Evolutionary conservation across 345 rosid genomes (phyloP).

Genomic region (Hibiscus mutabilis): DNA sequence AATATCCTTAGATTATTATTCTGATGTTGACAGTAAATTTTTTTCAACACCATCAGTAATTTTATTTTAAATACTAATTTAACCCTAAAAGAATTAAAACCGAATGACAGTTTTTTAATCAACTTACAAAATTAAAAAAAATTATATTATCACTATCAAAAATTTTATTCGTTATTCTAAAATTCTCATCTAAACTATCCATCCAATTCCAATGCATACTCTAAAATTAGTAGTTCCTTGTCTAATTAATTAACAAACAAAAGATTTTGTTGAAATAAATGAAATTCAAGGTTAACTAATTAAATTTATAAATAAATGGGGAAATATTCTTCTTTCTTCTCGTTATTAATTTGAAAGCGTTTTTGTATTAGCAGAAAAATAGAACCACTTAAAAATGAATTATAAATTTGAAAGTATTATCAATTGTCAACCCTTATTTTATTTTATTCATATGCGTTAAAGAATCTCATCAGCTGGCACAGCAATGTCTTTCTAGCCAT

Average conservation of each 20-base stretch:
- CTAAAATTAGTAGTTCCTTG: not conserved
- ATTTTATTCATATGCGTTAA: not conserved
- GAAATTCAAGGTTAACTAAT: not conserved
- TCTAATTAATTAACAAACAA: not conserved
- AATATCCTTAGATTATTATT: no score
- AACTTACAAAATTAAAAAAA: no score
- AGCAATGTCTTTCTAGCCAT: slow-evolving; percentile 19
- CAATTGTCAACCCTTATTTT: no score
- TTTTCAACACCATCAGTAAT: no score
- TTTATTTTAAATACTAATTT: no score
- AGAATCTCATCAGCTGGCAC: slow-evolving; percentile 21
- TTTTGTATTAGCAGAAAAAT: not conserved
- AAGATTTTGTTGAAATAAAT: not conserved
- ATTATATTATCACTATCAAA: no score
- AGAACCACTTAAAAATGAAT: not conserved
- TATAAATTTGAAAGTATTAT: not conserved
- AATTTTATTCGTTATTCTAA: not conserved
- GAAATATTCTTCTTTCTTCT: not conserved
- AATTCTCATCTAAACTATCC: not conserved
- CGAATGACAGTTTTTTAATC: no score
- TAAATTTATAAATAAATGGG: not conserved
- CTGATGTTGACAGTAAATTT: no score
- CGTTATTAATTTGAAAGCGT: not conserved
- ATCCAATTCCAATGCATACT: not conserved
- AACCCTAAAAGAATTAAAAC: no score